A percentile compares a stretch with the other conserved stretches of the same genome.
Conservation (phyloP, 768 basidiomycete genomes). For the Mycena vitilis region DNA sequence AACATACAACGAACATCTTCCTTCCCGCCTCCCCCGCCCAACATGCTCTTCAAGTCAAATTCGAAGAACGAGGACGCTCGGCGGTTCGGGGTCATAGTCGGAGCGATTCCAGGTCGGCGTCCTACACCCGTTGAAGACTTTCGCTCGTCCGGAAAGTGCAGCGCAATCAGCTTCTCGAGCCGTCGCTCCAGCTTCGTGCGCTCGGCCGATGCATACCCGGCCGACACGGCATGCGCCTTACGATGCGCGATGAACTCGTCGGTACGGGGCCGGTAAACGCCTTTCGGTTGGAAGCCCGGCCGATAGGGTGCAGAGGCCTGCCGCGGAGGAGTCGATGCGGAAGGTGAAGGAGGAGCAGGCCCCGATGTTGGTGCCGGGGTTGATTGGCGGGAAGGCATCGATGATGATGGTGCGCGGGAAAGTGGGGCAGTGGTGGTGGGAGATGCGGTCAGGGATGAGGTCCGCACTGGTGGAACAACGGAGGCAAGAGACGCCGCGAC, state of each 20-base stretch:
- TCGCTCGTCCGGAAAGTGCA: constrained; percentile 67
- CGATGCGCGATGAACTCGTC: constrained; percentile 78
- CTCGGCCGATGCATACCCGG: constrained; percentile 65
- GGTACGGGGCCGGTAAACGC: constrained; percentile 82
- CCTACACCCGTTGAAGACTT: constrained; percentile 28
- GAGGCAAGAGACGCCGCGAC: constrained; percentile 28
- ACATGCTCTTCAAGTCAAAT: constrained; percentile 70
- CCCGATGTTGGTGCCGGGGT: constrained; percentile 39
- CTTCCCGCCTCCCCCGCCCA: constrained; percentile 63
- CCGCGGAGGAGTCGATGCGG: constrained; percentile 32
- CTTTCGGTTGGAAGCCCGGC: constrained; percentile 94
- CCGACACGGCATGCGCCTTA: constrained; percentile 45
- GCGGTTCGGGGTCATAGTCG: constrained; percentile 44
- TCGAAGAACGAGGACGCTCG: constrained; percentile 82
- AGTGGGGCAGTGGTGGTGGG: constrained; percentile 1
- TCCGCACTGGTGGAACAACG: constrained; percentile 35
- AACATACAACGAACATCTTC: constrained; percentile 74
- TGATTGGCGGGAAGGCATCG: constrained; percentile 34
- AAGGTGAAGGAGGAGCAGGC: constrained; percentile 41
- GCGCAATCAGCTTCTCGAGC: constrained; percentile 85
- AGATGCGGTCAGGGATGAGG: constrained; percentile 33
- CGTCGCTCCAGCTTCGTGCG: constrained; percentile 86
- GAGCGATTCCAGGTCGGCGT: constrained; percentile 34
- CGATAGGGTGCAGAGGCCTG: constrained; percentile 74
- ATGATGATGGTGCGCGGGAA: constrained; percentile 33